Evolutionary conservation across 1,139 yeast species (phyloP).

Genomic region (Ogataea hybrid): DNA sequence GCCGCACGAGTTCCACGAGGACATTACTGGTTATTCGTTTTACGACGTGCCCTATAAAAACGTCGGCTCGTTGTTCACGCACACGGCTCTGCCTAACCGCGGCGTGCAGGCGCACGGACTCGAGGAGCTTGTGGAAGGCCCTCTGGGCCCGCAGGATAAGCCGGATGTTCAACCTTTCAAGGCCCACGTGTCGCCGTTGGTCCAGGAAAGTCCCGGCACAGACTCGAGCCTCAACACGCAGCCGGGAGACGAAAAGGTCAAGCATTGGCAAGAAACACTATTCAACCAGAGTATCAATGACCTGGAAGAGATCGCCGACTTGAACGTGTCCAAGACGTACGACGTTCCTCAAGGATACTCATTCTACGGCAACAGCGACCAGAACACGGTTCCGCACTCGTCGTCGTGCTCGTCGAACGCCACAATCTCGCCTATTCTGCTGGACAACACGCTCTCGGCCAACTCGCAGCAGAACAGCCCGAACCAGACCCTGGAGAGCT

Average conservation of each 20-base stretch:
- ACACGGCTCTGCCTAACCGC: constrained; percentile 6
- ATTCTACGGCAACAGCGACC: constrained; percentile 48
- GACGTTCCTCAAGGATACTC: constrained; percentile 55
- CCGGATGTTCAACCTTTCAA: constrained; percentile 11
- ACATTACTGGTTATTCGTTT: constrained; percentile 31
- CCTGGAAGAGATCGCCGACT: constrained; percentile 38
- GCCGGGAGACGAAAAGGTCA: constrained; percentile 24
- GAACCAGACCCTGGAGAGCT: constrained; percentile 5
- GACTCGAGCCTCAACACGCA: constrained; percentile 21
- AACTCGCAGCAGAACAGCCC: constrained; percentile 20
- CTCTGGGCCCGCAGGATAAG: constrained; percentile 1
- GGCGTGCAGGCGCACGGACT: not conserved
- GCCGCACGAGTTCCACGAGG: constrained; percentile 8
- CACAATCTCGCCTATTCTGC: constrained; percentile 38
- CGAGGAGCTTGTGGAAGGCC: constrained; percentile 2
- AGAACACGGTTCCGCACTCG: constrained; percentile 31
- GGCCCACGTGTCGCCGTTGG: constrained; percentile 21
- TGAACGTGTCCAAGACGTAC: constrained; percentile 48
- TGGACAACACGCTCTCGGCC: constrained; percentile 27
- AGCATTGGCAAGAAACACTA: constrained; percentile 32
- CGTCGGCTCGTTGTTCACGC: constrained; percentile 24
- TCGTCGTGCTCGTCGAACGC: constrained; percentile 40
- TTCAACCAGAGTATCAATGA: constrained; percentile 33
- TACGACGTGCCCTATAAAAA: constrained; percentile 30
- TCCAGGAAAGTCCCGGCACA: constrained; percentile 23